Evolutionary conservation across 208 protist species (phyloP).

Genomic region (Wallacemonas collosoma): DNA sequence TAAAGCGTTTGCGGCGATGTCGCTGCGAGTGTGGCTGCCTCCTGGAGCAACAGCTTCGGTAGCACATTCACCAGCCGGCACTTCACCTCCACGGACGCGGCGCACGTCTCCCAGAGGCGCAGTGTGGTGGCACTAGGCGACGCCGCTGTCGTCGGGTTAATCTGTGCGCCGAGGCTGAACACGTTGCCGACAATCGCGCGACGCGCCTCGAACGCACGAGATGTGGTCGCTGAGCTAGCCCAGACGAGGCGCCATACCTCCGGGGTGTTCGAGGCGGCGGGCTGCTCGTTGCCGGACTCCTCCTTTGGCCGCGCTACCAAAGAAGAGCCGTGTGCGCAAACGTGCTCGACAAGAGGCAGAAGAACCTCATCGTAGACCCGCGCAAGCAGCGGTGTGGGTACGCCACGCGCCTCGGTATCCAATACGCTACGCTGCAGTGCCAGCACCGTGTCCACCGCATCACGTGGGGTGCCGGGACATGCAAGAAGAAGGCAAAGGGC

Average conservation of each 20-base stretch:
- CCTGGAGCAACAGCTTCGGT: conserved; percentile 72
- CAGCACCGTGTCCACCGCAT: conserved; percentile 49
- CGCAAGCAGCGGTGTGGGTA: conserved; percentile 33
- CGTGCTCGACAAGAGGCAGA: conserved; percentile 71
- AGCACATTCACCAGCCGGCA: conserved; percentile 72
- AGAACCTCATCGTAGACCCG: conserved; percentile 75
- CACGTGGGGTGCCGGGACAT: conserved; percentile 32
- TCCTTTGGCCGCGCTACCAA: background rate
- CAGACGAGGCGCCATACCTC: background rate
- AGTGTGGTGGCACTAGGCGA: background rate
- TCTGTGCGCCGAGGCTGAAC: conserved; percentile 12
- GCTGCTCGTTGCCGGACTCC: background rate
- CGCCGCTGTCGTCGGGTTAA: conserved; percentile 19
- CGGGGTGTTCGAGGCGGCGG: background rate
- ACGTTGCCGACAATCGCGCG: conserved; percentile 17
- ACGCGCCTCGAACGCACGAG: background rate
- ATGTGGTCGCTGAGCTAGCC: background rate
- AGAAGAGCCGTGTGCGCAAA: conserved; percentile 37
- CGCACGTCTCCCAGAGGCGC: conserved; percentile 1
- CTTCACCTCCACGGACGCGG: conserved; percentile 43
- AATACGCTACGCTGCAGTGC: conserved; percentile 68
- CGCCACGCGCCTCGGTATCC: conserved; percentile 38
- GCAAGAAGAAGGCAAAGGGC: conserved; percentile 52
- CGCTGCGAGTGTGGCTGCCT: conserved; percentile 34
- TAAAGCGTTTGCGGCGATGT: conserved; percentile 37